Evolutionary conservation across 495 filamentous ascomycete genomes (phyloP).

Genomic region (Podospora conica): DNA sequence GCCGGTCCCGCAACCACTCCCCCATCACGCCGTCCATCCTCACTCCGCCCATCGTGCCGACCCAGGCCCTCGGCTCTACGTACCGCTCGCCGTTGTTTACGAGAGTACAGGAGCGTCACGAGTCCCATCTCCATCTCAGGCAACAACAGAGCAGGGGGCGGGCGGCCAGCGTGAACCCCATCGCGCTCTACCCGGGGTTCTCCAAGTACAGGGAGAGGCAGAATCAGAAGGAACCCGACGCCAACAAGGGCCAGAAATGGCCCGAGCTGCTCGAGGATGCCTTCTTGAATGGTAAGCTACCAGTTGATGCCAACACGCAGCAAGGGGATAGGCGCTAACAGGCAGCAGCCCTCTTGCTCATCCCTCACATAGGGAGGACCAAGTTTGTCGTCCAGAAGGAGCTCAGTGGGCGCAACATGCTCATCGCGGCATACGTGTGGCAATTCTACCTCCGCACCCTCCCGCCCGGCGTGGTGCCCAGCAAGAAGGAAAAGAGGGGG

Average conservation of each 20-base stretch:
- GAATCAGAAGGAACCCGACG: conserved; percentile 45
- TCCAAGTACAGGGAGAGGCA: conserved; percentile 63
- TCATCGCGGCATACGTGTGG: conserved; percentile 79
- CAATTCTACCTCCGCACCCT: conserved; percentile 39
- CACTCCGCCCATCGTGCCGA: conserved; percentile 38
- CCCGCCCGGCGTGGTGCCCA: conserved; percentile 27
- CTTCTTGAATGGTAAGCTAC: conserved; percentile 75
- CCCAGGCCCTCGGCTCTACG: conserved; percentile 35
- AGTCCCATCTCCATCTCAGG: background rate
- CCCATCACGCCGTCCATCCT: conserved; percentile 31
- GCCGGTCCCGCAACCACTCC: conserved; percentile 26
- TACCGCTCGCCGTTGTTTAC: conserved; percentile 26
- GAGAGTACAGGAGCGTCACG: conserved; percentile 19
- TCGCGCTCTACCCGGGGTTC: conserved; percentile 51
- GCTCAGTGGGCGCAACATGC: conserved; percentile 81
- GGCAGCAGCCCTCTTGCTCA: conserved; percentile 64
- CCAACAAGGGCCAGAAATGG: conserved; percentile 57
- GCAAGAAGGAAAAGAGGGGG: conserved; percentile 38
- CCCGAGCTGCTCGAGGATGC: conserved; percentile 76
- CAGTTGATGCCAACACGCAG: background rate
- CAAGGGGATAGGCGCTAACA: background rate
- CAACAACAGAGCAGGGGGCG: conserved; percentile 17
- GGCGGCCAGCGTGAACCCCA: conserved; percentile 40
- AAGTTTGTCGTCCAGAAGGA: conserved; percentile 69
- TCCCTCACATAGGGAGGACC: conserved; percentile 72